Base-by-base conservation (phyloP, 805 yeast species). In the Metschnikowia cerradonensis region DNA sequence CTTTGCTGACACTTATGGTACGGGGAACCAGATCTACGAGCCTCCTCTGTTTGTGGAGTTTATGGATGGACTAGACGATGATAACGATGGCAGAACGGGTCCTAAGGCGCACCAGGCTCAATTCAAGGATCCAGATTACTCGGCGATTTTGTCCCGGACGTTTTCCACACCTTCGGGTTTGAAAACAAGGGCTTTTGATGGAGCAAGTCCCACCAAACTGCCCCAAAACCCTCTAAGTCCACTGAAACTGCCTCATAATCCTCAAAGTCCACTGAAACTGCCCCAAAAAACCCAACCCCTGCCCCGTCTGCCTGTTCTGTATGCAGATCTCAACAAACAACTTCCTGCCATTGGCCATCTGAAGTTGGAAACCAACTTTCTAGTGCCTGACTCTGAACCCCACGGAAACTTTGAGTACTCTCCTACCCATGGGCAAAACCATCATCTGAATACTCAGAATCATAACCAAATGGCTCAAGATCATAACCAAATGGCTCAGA, bases 21-120 rank as follows among this genome's bases (percentile, higher is more conserved):
- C 95, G 0, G 95, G 96, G 0, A 70, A 78, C 52, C 76, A 76
- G 51, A 80, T 85, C 35, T 74, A 74, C 49, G 74, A 77, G 6
- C 81, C 87, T 1, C 83, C 88, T 1, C 74, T 70, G 53, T 88
- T 85, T 59, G 72, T 85, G 33, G 89, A 89, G 61, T 88, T 61
- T 50, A 64, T 67, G 67, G 55, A 62, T 17, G 78, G 77, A 1
- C 59, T 53, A 14, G 72, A 68, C 38, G 73, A 70, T 17, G 58
- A 56, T 30, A 59, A 52, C 19, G 50, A 45, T 34, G 26, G 23
- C n/a, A 4, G 7, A 31, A 23, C 33, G n/a, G 17, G n/a, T 7
- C 45, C 37, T 0, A 39, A 32, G n/a, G 66, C 47, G 46, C 58
- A 61, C 17, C 36, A 53, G 14, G 74, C 77, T 1, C 55, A 63